Evolutionary conservation across 2,329 filamentous ascomycete genomes (phyloP).

Genomic region (Botryotinia calthae): DNA sequence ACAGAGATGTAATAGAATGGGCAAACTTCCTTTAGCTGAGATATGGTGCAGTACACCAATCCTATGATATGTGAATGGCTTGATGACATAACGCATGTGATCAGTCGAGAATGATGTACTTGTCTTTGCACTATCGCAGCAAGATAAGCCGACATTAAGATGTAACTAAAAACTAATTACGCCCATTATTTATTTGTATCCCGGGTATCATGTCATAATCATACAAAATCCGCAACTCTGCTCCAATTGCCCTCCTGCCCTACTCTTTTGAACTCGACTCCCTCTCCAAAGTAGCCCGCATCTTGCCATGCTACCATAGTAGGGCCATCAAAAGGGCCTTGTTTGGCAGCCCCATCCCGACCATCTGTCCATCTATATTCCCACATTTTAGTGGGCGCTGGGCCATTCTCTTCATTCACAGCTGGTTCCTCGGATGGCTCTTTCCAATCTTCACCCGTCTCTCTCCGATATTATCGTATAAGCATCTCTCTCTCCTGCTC

Average conservation of each 20-base stretch:
- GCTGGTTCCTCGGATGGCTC: conserved; percentile 45
- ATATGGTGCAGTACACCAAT: not conserved
- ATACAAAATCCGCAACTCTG: conserved; percentile 39
- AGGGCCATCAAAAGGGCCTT: conserved; percentile 81
- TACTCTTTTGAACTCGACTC: conserved; percentile 71
- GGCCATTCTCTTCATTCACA: conserved; percentile 34
- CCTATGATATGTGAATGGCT: not conserved
- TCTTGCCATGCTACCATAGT: conserved; percentile 92
- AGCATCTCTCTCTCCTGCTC: conserved; percentile 82
- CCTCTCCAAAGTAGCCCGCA: conserved; percentile 89
- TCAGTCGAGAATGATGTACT: not conserved
- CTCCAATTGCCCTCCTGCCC: conserved; percentile 48
- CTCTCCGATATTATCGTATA: conserved; percentile 75
- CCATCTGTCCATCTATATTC: conserved; percentile 92
- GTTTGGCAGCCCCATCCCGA: conserved; percentile 70
- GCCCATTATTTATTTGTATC: not conserved
- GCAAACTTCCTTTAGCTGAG: not conserved
- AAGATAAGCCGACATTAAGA: not conserved
- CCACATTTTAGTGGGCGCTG: conserved; percentile 57
- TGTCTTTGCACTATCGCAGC: not conserved
- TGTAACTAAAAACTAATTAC: not conserved
- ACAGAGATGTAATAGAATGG: not conserved
- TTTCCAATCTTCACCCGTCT: conserved; percentile 85
- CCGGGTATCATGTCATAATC: conserved; percentile 23
- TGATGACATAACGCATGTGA: not conserved